Percentiles rank a stretch among this genome's conserved stretches.
Evolutionary conservation across 192 early-diverging fungal species (phyloP).

Genomic region (Coemansia sp.): DNA sequence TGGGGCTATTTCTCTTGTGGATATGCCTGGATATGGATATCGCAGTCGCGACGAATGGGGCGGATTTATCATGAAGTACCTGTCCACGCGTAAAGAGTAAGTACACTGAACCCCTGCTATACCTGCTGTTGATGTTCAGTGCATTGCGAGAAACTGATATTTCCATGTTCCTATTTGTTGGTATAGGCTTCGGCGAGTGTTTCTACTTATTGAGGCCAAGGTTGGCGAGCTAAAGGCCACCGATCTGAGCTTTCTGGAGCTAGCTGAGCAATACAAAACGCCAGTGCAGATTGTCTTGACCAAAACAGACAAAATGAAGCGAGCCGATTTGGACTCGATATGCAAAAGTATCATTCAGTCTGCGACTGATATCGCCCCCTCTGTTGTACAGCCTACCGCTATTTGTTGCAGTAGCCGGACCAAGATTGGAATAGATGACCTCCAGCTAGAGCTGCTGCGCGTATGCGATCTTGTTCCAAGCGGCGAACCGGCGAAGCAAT

Average conservation of each 20-base stretch:
- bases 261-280: conserved; percentile 27
- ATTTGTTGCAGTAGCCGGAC: conserved; percentile 36
- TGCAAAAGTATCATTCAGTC: conserved; percentile 1
- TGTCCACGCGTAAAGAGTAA: conserved; percentile 39
- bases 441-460: conserved; percentile 41
- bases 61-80: conserved; percentile 45
- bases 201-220: conserved; percentile 54
- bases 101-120: not conserved
- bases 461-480: conserved; percentile 21
- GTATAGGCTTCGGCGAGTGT: conserved; percentile 44
- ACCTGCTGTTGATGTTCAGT: not conserved
- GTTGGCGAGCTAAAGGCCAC: conserved; percentile 53
- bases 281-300: conserved; percentile 44
- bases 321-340: conserved; percentile 17
- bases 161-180: not conserved
- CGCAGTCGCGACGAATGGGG: conserved; percentile 55
- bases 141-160: not conserved
- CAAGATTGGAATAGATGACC: conserved; percentile 20
- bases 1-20: conserved; percentile 38
- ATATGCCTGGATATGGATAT: conserved; percentile 59
- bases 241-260: conserved; percentile 42
- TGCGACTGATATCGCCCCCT: conserved; percentile 26
- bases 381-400: conserved; percentile 19
- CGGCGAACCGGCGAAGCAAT: not conserved
- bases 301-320: conserved; percentile 52